phyloP scores from a whole-genome alignment of 345 rosid species.

The Moringa oleifera region DNA sequence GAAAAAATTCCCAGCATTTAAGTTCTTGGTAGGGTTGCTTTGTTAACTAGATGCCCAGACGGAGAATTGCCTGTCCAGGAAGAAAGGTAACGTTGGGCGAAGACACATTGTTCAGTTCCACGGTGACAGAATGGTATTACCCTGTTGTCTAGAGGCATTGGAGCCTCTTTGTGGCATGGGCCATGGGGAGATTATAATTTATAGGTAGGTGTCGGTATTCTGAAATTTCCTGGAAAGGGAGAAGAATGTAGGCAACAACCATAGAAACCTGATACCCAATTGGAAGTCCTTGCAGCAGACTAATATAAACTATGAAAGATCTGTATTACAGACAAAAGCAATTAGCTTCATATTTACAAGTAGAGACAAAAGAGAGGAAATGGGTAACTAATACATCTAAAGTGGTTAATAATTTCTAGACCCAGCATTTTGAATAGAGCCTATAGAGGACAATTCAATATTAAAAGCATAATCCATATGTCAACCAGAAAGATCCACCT shows the following conservation, averaged over 20 bases:
- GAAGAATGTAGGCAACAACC: too few relatives aligned
- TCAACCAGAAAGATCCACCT: constrained; percentile 16
- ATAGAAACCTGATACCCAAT: too few relatives aligned
- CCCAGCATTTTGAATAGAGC: neutral
- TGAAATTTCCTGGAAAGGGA: too few relatives aligned
- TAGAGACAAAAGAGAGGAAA: neutral
- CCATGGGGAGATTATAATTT: too few relatives aligned
- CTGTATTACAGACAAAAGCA: neutral
- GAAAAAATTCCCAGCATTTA: constrained; percentile 6
- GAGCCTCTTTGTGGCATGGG: too few relatives aligned
- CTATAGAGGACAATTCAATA: constrained; percentile 16
- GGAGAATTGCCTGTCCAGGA: neutral
- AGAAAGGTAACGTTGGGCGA: too few relatives aligned
- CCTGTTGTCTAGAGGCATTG: too few relatives aligned
- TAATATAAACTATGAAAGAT: too few relatives aligned
- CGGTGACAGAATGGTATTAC: too few relatives aligned
- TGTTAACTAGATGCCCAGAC: neutral
- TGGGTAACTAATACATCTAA: constrained; percentile 1
- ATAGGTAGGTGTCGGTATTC: too few relatives aligned
- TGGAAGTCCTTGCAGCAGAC: too few relatives aligned
- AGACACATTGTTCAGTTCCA: too few relatives aligned
- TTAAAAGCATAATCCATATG: constrained; percentile 11
- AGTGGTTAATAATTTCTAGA: constrained; percentile 4
- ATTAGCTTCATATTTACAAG: constrained; percentile 10
- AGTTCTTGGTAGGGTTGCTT: neutral